These are phyloP conservation scores for Thraustochytrium sp. DNA, from an alignment of 352 stramenopile genomes.

Conservation along the genomic window DNA sequence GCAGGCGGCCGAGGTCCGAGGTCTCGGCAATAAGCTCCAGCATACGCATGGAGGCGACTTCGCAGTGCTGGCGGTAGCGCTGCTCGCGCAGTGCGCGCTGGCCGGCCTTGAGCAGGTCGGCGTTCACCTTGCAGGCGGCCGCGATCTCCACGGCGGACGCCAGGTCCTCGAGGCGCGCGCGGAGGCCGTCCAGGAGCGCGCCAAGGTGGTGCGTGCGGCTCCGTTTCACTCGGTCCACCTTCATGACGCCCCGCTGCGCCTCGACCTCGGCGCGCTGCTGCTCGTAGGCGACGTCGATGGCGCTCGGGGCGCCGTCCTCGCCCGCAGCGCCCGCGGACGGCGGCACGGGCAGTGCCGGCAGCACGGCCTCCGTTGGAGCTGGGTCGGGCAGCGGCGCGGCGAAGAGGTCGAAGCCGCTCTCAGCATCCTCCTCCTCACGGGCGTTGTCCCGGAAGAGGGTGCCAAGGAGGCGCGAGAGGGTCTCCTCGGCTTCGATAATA, in stretches of 20 bases:
- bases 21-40: background rate
- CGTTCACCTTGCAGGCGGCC: background rate
- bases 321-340: too few species aligned
- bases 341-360: too few species aligned
- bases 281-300: too few species aligned
- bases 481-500: conserved; percentile 18
- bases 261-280: background rate
- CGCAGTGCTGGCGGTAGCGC: background rate
- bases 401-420: background rate
- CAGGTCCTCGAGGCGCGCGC: background rate
- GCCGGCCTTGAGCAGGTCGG: background rate
- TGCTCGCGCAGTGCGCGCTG: background rate
- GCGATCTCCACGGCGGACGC: background rate
- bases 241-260: background rate
- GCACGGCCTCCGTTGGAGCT: too few species aligned
- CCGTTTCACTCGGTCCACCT: background rate
- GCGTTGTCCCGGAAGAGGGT: background rate
- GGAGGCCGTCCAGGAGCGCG: background rate
- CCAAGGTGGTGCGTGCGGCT: background rate
- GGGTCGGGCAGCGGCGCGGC: background rate
- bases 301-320: too few species aligned
- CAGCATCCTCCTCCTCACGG: background rate
- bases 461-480: background rate
- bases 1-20: background rate
- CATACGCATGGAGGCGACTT: background rate